Evolutionary conservation across 257 asterid genomes (phyloP), one percentile per base, ranked within the genome.

Genomic region (Misopates orontium): DNA sequence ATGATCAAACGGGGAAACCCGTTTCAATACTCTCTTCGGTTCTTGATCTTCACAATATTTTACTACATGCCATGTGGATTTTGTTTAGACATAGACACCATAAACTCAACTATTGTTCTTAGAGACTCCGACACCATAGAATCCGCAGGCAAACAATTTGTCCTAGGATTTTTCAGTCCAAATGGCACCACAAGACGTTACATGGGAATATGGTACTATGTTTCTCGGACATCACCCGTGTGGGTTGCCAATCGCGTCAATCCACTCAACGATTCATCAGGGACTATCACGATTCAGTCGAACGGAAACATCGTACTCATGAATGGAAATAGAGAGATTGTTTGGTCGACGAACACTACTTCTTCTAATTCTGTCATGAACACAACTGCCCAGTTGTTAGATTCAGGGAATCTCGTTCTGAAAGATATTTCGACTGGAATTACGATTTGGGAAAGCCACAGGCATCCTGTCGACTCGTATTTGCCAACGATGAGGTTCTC

Each of bases 131-230:
- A 31, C 0, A 66, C 64, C 52, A 58, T 81, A 15, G 52, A 59
- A 1, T 81, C 86, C 0, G 16, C 22, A 0, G 18, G 58, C 15
- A 50, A 53, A 0, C 44, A 42, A 19, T 82, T 66, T 74, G 67
- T 67, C 41, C 8, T 79, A 12, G 87, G 87, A 6, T 82, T 82
- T 39, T 82, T 77, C 75, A 65, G 67, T 20, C 83, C 77, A 10
- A 45, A 56, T 15, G 69, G 74, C 70, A 60, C 82, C 62, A 63
- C 76, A 17, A 71, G 66, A 56, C 79, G 83, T 55, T 82, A 79
- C 69, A 21, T 78, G 7, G 87, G 71, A 17, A n/a, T 55, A 16
- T 55, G 25, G 18, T 55, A 55, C 41, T 10, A 0, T 6, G 61
- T 55, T 24, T 55, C 61, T 14, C 42, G 2, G 28, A 19, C 14